Evolutionary conservation across 2,329 filamentous ascomycete species (phyloP).

Genomic region (Zymoseptoria ardabiliae): DNA sequence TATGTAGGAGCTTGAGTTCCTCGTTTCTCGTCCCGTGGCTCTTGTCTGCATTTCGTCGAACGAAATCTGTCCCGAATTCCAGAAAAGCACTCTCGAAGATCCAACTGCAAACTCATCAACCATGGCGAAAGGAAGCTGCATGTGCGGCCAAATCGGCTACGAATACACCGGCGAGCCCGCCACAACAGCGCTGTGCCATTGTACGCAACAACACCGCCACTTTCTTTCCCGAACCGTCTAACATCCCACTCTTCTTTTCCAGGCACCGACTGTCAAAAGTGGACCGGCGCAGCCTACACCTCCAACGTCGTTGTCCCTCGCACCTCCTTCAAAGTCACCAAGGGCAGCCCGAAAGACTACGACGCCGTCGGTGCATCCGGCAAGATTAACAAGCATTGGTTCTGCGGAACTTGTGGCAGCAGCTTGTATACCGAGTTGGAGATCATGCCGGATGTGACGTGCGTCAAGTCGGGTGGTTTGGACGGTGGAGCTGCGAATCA

Average conservation of each 20-base stretch:
- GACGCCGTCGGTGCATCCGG: conserved; percentile 44
- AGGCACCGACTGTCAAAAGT: conserved; percentile 47
- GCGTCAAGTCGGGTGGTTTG: conserved; percentile 46
- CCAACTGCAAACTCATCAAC: not conserved
- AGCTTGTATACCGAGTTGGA: conserved; percentile 48
- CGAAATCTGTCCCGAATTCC: not conserved
- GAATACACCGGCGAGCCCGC: conserved; percentile 24
- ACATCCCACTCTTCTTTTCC: not conserved
- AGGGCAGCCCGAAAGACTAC: conserved; percentile 44
- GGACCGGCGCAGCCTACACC: conserved; percentile 49
- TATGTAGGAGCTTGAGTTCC: not conserved
- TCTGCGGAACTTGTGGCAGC: conserved; percentile 47
- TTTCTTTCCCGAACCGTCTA: not conserved
- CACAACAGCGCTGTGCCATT: conserved; percentile 40
- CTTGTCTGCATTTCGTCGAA: not conserved
- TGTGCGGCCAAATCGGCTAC: conserved; percentile 25
- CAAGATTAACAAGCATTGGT: conserved; percentile 50
- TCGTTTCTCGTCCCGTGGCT: not conserved
- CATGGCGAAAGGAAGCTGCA: conserved; percentile 26
- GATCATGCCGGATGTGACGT: conserved; percentile 44
- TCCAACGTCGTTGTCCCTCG: conserved; percentile 48
- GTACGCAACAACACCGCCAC: conserved; percentile 30
- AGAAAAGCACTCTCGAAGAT: not conserved
- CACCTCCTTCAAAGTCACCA: conserved; percentile 42
- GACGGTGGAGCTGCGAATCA: conserved; percentile 42